Evolutionary conservation across 768 basidiomycete genomes (phyloP), one percentile per base, ranked within the genome.

Genomic region (Mycena amicta): DNA sequence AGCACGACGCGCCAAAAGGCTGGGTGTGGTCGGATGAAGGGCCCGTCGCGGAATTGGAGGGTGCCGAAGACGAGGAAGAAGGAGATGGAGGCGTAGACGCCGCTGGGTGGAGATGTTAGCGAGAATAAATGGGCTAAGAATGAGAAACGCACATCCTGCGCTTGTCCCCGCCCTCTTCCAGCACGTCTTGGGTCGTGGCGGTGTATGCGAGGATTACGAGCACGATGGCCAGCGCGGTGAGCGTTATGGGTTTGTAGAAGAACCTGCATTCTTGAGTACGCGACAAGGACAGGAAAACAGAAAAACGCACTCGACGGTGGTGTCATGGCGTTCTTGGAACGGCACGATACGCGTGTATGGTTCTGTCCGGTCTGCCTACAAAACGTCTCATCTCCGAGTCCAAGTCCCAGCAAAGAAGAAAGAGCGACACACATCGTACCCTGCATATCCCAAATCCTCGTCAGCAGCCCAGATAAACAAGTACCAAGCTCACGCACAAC

Each of bases 31-130:
- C 92, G 86, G 68, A 94, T 81, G 72, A 91, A 95, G 28, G 92
- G 92, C 0, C 92, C 92, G 70, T 95, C 92, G 57, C 92, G 87
- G 67, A 94, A 93, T 66, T 95, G 93, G 50, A 95, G 80, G 83
- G 90, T 89, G 27, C 89, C 90, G 73, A 93, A 94, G 60, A 84
- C 72, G 57, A 94, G 79, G 72, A 94, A 94, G 41, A 88, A 82
- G 11, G 80, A 80, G 49, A 89, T 77, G 12, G 88, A 81, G 52
- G 92, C 92, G 62, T 92, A 93, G 43, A 83, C 80, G 26, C 92
- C 92, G 50, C 92, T 93, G 67, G 39, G 51, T 63, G 51, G n/a
- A n/a, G n/a, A n/a, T n/a, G n/a, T n/a, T n/a, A n/a, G n/a, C n/a
- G n/a, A n/a, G n/a, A n/a, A n/a, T n/a, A n/a, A n/a, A n/a, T n/a